Base-by-base conservation (phyloP, 2,329 filamentous ascomycete genomes). In the Nemania bipapillata region DNA sequence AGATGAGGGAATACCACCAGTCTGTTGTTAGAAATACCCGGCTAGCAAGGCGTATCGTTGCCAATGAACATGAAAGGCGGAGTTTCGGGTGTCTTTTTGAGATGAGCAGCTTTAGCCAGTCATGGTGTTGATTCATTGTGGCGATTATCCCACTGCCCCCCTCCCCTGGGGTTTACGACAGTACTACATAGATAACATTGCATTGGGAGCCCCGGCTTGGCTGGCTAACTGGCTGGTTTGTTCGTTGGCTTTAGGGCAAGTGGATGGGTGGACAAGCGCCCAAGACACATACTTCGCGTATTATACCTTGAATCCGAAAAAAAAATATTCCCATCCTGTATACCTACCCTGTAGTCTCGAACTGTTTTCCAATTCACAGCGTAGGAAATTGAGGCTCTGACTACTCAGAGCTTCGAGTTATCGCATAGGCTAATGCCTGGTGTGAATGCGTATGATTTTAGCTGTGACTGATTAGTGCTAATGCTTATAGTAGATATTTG, bases 11-110 rank as follows among this genome's bases (percentile, higher is more conserved):
- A 52, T 20, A 57, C 56, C 40, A 24, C 50, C 56, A 69, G 49
- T 64, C 63, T 66, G 56, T 58, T 62, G 60, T 69, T 70, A 70
- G 59, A 63, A 65, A 69, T 70, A 70, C 69, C 66, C 62, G 69
- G 66, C 66, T 60, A 64, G 69, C 65, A 59, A 63, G 55, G 56
- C 22, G 35, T 4, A 60, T 66, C 65, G 37, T 65, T 66, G 65
- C 63, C 69, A n/a, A 66, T 63, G 57, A 56, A 65, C 61, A 70
- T 70, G 62, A 65, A 57, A 68, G 37, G 35, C 54, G 68, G 68
- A 59, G 68, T 70, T 70, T 56, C n/a, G 8, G 68, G 54, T 61
- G 58, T 68, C 20, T 20, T 54, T 62, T 64, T 62, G 37, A 54
- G 55, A 62, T 45, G 61, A 58, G 26, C 30, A 57, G 28, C 50